A percentile compares a stretch with the other conserved stretches of the same genome.
phyloP scores from a whole-genome alignment of 495 filamentous ascomycete species.

The Echria macrotheca region DNA sequence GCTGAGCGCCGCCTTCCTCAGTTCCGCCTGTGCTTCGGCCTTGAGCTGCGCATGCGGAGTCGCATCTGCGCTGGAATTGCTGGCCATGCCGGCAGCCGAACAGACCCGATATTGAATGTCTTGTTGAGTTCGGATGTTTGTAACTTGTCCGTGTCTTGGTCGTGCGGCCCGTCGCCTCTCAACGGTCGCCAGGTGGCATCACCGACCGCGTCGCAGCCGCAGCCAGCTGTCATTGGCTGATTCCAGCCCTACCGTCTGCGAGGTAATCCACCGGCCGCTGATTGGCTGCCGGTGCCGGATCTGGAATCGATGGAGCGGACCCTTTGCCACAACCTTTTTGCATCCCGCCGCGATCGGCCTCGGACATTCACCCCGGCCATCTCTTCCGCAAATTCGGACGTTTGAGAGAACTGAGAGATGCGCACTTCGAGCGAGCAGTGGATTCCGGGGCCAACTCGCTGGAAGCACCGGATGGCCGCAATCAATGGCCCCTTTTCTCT shows the following conservation, averaged over 20 bases:
- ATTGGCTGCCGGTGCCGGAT: not conserved
- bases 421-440: too few species aligned
- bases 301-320: too few species aligned
- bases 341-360: too few species aligned
- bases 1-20: not conserved
- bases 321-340: too few species aligned
- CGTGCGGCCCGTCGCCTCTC: not conserved
- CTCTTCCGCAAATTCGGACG: too few species aligned
- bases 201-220: not conserved
- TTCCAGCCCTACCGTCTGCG: not conserved
- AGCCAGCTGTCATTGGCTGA: not conserved
- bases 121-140: conserved; percentile 3
- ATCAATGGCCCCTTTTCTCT: too few species aligned
- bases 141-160: not conserved
- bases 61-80: not conserved
- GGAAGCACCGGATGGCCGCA: too few species aligned
- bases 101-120: not conserved
- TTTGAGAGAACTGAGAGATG: too few species aligned
- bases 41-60: not conserved
- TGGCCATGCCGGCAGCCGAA: not conserved
- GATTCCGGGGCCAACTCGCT: too few species aligned
- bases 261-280: conserved; percentile 5
- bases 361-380: too few species aligned
- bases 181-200: conserved; percentile 8
- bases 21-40: not conserved